Evolutionary conservation across 2,329 filamentous ascomycete species (phyloP), one percentile per base, ranked within the genome.

Genomic region (Neofusicoccum laricinum): DNA sequence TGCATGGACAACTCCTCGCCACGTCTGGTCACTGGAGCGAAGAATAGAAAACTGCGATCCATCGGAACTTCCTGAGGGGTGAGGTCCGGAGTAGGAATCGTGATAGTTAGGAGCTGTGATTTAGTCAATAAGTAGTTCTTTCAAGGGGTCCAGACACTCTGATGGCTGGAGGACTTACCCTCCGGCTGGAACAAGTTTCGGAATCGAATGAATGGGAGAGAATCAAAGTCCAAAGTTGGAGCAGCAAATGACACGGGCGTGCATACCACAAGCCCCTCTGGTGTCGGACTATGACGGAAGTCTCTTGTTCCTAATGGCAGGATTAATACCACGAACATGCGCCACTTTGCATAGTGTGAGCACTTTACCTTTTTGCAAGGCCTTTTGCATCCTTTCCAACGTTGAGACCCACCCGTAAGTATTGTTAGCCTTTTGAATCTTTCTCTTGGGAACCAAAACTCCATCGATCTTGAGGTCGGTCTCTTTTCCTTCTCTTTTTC

Each of bases 341-440:
- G n/a, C n/a, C n/a, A 14, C 40, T 55, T 65, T 53, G 45, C 45
- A 46, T n/a, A n/a, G n/a, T n/a, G 30, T 62, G 34, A 5, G 34
- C 34, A 36, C 34, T 36, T 5, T 36, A 65, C 61, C 40, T 12
- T 53, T n/a, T 65, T 34, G 51, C 45, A 48, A n/a, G n/a, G 5
- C 21, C 3, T 11, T 48, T 8, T 21, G 5, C 6, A 11, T 19
- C 45, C 14, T 11, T 11, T 21, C 17, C 15, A 30, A 15, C n/a
- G 30, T 53, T 6, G 15, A 53, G 34, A 21, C n/a, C n/a, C n/a
- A 11, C 21, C 48, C 25, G 17, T 30, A 14, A 6, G 19, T 5
- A 5, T 36, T 19, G 11, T 63, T 68, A 48, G 69, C 69, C 51
- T 71, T 72, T 59, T 64, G 66, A 15, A 71, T 50, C 61, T 71